Evolutionary conservation across 768 basidiomycete species (phyloP).

Genomic region (Russula vinacea): DNA sequence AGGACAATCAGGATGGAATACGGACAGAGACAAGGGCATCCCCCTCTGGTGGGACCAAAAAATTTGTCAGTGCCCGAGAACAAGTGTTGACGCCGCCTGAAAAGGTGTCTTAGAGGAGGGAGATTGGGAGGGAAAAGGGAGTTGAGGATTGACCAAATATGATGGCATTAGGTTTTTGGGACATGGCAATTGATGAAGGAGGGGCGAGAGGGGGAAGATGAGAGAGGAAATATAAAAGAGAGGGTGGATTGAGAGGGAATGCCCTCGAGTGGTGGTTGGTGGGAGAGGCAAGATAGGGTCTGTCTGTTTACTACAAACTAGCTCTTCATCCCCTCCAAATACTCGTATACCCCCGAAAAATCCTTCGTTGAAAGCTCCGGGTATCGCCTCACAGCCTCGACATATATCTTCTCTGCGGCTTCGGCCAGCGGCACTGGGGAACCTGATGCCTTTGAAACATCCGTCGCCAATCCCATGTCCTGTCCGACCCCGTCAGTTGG

Average conservation of each 20-base stretch:
- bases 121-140: background rate
- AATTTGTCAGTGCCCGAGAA: constrained; percentile 65
- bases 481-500: constrained; percentile 34
- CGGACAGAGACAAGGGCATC: constrained; percentile 71
- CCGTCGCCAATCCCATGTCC: constrained; percentile 82
- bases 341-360: constrained; percentile 77
- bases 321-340: constrained; percentile 43
- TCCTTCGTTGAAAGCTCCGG: constrained; percentile 67
- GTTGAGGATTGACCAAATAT: constrained; percentile 60
- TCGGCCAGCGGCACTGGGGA: constrained; percentile 63
- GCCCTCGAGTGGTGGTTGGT: background rate
- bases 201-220: constrained; percentile 2
- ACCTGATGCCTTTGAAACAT: constrained; percentile 50
- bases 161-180: constrained; percentile 60
- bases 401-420: constrained; percentile 63
- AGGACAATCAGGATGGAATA: constrained; percentile 26
- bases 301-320: background rate
- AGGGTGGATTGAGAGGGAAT: background rate
- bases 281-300: background rate
- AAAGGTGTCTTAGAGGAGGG: constrained; percentile 1
- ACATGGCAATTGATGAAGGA: constrained; percentile 36
- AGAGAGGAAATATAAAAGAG: background rate
- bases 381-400: constrained; percentile 47
- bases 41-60: constrained; percentile 64
- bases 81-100: constrained; percentile 80